Conservation (phyloP, 495 filamentous ascomycete species). For the Podospora bellae-mahoneyi region DNA sequence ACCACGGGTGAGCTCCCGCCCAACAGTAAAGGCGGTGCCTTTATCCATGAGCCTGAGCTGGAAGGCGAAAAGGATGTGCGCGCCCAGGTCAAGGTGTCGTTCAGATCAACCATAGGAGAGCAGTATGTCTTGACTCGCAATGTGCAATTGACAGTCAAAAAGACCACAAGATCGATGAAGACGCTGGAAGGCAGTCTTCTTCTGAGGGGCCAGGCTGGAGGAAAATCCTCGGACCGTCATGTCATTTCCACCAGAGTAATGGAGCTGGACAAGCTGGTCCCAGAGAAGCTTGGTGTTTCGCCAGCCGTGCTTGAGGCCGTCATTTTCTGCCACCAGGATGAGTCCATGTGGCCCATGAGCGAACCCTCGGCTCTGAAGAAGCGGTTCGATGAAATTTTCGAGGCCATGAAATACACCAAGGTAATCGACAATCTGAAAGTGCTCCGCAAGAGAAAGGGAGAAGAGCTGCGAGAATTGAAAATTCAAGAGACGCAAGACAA, state of each 20-base stretch:
- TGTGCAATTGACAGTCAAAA: constrained; percentile 82
- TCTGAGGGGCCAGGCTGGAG: constrained; percentile 56
- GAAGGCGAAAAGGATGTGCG: constrained; percentile 85
- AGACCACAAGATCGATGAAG: constrained; percentile 65
- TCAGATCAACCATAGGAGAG: constrained; percentile 68
- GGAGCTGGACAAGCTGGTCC: constrained; percentile 78
- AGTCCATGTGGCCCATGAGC: constrained; percentile 97
- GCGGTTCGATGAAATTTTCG: constrained; percentile 95
- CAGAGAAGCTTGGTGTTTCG: constrained; percentile 85
- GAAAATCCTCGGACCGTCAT: constrained; percentile 61
- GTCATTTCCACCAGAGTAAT: constrained; percentile 72
- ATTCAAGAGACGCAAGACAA: constrained; percentile 72
- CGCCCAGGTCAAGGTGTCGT: constrained; percentile 87
- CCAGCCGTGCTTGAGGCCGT: constrained; percentile 86
- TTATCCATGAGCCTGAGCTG: constrained; percentile 92
- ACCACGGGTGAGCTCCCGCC: constrained; percentile 92
- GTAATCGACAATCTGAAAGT: constrained; percentile 91
- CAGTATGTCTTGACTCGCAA: constrained; percentile 78
- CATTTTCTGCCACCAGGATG: constrained; percentile 98
- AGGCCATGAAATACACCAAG: constrained; percentile 93
- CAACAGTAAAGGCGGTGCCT: constrained; percentile 90
- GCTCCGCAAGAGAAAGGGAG: constrained; percentile 76
- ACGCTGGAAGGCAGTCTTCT: constrained; percentile 75
- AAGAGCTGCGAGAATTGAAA: constrained; percentile 66
- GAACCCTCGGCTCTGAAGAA: constrained; percentile 82